Conservation (phyloP, 345 rosid species). For the Viola odorata region DNA sequence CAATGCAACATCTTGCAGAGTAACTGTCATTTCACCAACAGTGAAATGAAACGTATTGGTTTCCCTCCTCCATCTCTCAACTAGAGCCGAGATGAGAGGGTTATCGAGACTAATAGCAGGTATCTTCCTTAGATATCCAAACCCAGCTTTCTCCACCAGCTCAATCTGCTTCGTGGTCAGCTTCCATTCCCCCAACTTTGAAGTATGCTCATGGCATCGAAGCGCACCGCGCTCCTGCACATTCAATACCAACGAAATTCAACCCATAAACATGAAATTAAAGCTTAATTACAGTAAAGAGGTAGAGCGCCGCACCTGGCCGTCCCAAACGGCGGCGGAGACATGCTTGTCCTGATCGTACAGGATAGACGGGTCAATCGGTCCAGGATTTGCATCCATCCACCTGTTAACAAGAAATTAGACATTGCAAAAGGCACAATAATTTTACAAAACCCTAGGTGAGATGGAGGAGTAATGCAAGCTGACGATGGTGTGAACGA, state of each 20-base stretch:
- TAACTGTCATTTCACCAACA: constrained; percentile 88
- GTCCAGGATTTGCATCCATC: constrained; percentile 78
- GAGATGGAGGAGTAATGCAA: not conserved
- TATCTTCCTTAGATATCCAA: constrained; percentile 73
- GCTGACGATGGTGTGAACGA: not conserved
- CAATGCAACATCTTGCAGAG: constrained; percentile 71
- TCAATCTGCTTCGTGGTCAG: constrained; percentile 62
- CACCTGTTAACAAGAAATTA: not conserved
- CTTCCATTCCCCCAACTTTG: constrained; percentile 87
- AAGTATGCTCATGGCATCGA: constrained; percentile 96
- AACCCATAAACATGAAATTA: too few species aligned
- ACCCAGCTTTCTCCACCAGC: constrained; percentile 84
- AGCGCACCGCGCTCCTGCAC: constrained; percentile 90
- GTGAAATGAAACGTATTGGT: constrained; percentile 89
- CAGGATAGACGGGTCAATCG: constrained; percentile 43
- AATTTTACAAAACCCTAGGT: constrained; percentile 13
- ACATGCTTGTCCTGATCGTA: constrained; percentile 30
- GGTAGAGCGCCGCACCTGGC: constrained; percentile 16
- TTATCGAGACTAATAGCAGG: constrained; percentile 94
- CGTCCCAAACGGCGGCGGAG: constrained; percentile 32
- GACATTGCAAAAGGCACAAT: not conserved
- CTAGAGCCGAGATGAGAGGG: constrained; percentile 86
- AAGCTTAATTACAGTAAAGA: too few species aligned
- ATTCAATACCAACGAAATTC: too few species aligned
- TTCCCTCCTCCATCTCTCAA: constrained; percentile 96